Evolutionary conservation across 306 rosid species (phyloP).

Genomic region (Quercus berberidifolia): DNA sequence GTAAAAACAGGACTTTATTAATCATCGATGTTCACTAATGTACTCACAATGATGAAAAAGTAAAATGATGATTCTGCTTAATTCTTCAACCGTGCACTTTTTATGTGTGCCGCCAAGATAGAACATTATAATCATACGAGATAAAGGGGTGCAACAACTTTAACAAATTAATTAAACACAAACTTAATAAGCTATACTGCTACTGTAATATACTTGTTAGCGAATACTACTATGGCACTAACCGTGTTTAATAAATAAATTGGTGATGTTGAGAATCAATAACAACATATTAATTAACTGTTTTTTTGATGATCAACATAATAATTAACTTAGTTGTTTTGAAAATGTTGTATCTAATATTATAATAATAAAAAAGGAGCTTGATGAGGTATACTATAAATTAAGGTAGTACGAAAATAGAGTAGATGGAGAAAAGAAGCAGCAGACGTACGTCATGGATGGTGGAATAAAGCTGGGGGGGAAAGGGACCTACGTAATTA

Average conservation of each 20-base stretch:
- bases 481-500: slow-evolving; percentile 10
- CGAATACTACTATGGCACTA: too few species aligned
- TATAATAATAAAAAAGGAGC: too few species aligned
- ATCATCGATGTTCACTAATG: slow-evolving; percentile 1
- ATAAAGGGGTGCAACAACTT: neutral
- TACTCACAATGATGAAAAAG: neutral
- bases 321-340: too few species aligned
- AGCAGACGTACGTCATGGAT: neutral
- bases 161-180: too few species aligned
- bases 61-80: slow-evolving; percentile 16
- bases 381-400: too few species aligned
- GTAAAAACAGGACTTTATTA: neutral
- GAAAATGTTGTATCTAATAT: too few species aligned
- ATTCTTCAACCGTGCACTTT: slow-evolving; percentile 10
- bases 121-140: neutral
- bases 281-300: too few species aligned
- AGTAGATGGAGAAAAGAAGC: neutral
- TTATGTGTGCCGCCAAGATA: neutral
- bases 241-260: too few species aligned
- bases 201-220: too few species aligned
- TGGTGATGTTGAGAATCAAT: too few species aligned
- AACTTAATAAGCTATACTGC: too few species aligned
- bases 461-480: neutral
- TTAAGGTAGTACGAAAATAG: neutral
- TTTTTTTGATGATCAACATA: too few species aligned